Percentiles rank a stretch among this genome's conserved stretches.
These are phyloP conservation scores for Hevea brasiliensis DNA, from an alignment of 345 rosid genomes.

Conservation along the genomic window DNA sequence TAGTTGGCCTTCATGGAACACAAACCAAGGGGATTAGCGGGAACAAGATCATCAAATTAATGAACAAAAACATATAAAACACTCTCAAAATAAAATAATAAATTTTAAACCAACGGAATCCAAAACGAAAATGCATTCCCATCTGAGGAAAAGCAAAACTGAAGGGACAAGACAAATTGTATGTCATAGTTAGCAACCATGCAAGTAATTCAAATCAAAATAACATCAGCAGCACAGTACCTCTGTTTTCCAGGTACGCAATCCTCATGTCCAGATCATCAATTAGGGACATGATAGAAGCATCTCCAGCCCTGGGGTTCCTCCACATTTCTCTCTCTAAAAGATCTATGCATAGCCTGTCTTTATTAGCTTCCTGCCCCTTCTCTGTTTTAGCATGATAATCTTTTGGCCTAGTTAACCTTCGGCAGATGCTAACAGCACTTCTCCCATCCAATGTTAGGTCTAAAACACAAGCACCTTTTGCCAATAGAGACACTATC, in stretches of 20 bases:
- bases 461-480: constrained; percentile 75
- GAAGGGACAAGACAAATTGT: background rate
- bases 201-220: too few species aligned
- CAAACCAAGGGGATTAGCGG: background rate
- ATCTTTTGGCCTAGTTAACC: constrained; percentile 87
- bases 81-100: background rate
- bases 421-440: constrained; percentile 78
- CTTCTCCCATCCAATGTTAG: constrained; percentile 73
- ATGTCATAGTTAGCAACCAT: too few species aligned
- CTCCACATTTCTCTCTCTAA: constrained; percentile 83
- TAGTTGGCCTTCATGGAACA: background rate
- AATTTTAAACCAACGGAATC: background rate
- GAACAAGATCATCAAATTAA: background rate
- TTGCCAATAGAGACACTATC: constrained; percentile 58
- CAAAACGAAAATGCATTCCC: background rate
- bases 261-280: constrained; percentile 91
- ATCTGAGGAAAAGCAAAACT: background rate
- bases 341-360: constrained; percentile 73
- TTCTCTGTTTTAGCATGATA: constrained; percentile 65
- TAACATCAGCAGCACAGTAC: constrained; percentile 46
- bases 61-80: too few species aligned
- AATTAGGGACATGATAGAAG: constrained; percentile 45
- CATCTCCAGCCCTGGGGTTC: constrained; percentile 58
- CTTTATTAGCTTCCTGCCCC: constrained; percentile 80
- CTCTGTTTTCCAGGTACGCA: constrained; percentile 93